Conservation (phyloP, 73 alveolate species). For the Stentor roeselii region DNA sequence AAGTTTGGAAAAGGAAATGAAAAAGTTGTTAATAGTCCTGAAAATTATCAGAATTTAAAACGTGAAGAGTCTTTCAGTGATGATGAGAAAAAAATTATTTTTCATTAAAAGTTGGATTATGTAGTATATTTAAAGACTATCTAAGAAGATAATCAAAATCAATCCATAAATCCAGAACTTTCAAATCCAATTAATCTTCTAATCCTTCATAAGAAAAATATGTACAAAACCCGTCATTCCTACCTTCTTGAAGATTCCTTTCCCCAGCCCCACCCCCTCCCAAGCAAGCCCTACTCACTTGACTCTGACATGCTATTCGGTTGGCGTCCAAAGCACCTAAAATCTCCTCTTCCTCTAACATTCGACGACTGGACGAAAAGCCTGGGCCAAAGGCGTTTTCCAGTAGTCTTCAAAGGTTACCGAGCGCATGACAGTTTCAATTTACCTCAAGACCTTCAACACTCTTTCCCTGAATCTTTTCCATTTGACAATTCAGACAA, state of each 20-base stretch:
- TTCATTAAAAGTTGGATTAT: too few relatives aligned
- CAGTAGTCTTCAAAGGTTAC: background rate
- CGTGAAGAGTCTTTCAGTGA: too few relatives aligned
- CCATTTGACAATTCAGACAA: background rate
- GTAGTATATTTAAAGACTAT: too few relatives aligned
- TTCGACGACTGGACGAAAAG: background rate
- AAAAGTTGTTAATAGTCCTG: too few relatives aligned
- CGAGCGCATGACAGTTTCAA: background rate
- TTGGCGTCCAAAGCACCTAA: constrained; percentile 17
- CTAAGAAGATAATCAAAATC: too few relatives aligned
- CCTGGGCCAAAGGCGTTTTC: background rate
- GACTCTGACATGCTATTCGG: constrained; percentile 23
- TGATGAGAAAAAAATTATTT: too few relatives aligned
- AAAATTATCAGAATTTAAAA: too few relatives aligned
- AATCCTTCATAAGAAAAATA: too few relatives aligned
- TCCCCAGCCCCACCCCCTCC: background rate
- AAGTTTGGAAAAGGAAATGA: too few relatives aligned
- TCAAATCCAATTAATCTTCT: too few relatives aligned
- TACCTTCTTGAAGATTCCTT: background rate
- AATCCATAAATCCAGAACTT: too few relatives aligned
- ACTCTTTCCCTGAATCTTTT: background rate
- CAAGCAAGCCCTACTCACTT: constrained; percentile 17
- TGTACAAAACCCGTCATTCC: background rate
- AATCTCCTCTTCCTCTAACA: background rate
- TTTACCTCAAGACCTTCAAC: background rate